Conservation (phyloP, 208 protist genomes). For the Trypanosoma platydactyli region DNA sequence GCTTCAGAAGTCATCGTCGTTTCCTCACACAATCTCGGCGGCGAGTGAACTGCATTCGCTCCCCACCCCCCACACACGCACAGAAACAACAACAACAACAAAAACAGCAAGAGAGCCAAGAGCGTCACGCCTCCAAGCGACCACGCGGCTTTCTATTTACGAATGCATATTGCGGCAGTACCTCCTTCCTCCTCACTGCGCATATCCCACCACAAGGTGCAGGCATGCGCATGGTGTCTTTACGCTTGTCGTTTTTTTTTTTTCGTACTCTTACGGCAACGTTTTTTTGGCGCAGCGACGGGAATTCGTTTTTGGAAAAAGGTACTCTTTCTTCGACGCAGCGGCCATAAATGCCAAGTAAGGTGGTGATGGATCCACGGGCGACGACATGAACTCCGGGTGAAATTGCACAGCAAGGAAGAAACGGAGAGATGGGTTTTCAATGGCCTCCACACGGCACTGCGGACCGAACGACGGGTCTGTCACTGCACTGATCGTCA, state of each 20-base stretch:
- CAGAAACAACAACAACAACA: no score
- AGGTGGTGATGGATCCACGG: slow-evolving; percentile 94
- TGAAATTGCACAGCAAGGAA: slow-evolving; percentile 98
- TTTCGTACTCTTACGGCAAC: slow-evolving; percentile 3
- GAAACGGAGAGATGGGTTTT: slow-evolving; percentile 77
- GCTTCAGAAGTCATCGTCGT: no score
- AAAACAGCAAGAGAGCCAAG: no score
- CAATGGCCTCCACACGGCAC: slow-evolving; percentile 89
- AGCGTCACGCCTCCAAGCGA: no score
- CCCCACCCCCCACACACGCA: no score
- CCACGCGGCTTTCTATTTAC: no score
- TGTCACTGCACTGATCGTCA: slow-evolving; percentile 91
- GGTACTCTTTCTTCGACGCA: slow-evolving; percentile 62
- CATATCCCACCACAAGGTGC: no score
- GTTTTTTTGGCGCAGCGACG: slow-evolving; percentile 37
- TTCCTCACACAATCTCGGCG: no score
- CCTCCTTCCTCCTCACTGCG: no score
- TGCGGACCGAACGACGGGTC: slow-evolving; percentile 87
- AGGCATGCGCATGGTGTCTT: no score
- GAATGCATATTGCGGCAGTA: no score
- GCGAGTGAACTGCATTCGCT: no score
- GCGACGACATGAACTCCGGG: slow-evolving; percentile 97
- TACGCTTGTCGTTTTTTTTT: slow-evolving; percentile 11
- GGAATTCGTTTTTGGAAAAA: slow-evolving; percentile 53
- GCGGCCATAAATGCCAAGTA: slow-evolving; percentile 96